phyloP scores from a whole-genome alignment of 2,329 filamentous ascomycete species.

The Botrytis aclada region DNA sequence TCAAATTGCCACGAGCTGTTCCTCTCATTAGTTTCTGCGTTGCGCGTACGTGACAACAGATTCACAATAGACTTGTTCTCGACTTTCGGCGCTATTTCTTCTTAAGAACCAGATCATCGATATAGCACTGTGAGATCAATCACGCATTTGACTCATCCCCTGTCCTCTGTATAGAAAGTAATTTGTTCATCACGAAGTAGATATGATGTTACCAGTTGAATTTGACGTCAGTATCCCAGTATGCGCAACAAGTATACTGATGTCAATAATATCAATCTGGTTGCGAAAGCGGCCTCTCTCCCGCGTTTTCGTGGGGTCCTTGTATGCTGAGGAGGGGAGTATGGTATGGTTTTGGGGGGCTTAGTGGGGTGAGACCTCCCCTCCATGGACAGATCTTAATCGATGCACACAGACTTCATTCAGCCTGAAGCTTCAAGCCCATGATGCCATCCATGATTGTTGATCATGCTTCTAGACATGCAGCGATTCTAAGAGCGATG shows the following conservation, averaged over 20 bases:
- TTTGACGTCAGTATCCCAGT: constrained; percentile 14
- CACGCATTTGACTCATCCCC: background rate
- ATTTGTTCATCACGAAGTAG: background rate
- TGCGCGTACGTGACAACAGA: background rate
- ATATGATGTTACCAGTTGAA: background rate
- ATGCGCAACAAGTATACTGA: background rate
- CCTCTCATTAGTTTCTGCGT: background rate
- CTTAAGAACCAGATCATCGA: constrained; percentile 9
- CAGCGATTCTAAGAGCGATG: background rate
- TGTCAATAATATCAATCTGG: background rate
- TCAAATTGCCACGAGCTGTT: background rate
- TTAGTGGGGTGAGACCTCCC: constrained; percentile 4
- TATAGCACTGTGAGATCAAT: background rate
- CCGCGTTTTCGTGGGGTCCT: constrained; percentile 12
- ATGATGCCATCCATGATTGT: constrained; percentile 12
- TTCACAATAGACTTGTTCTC: background rate
- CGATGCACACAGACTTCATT: constrained; percentile 18
- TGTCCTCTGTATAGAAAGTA: background rate
- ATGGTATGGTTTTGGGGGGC: background rate
- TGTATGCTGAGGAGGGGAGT: background rate
- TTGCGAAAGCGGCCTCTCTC: constrained; percentile 12
- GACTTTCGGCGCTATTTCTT: background rate
- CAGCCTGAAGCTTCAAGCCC: constrained; percentile 15
- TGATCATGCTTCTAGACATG: constrained; percentile 8
- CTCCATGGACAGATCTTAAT: background rate